Conservation (phyloP, 1,284 basidiomycete genomes). For the Leccinum subfulvum region DNA sequence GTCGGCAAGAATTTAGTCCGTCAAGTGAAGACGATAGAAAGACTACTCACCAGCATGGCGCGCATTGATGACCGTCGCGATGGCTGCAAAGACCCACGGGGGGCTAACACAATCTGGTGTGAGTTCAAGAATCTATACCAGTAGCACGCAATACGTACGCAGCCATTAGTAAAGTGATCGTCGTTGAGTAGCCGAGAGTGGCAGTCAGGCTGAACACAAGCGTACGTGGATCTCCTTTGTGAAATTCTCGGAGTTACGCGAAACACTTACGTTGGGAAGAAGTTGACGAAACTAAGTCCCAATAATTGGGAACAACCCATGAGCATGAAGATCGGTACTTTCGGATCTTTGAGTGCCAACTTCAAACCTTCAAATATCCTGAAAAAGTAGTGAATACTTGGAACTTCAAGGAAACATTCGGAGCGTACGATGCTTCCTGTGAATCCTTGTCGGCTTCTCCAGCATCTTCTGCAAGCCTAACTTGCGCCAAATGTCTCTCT, state of each 20-base stretch:
- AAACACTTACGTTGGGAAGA: slow-evolving; percentile 62
- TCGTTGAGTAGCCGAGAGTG: slow-evolving; percentile 64
- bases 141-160: slow-evolving; percentile 45
- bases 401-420: slow-evolving; percentile 16
- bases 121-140: slow-evolving; percentile 14
- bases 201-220: slow-evolving; percentile 47
- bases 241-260: slow-evolving; percentile 41
- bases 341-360: slow-evolving; percentile 42
- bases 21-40: neutral
- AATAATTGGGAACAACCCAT: slow-evolving; percentile 54
- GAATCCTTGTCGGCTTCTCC: slow-evolving; percentile 67
- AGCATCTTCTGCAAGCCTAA: slow-evolving; percentile 69
- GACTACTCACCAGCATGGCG: slow-evolving; percentile 58
- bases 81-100: slow-evolving; percentile 60
- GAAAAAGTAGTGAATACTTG: slow-evolving; percentile 19
- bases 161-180: slow-evolving; percentile 59
- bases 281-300: slow-evolving; percentile 69
- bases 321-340: slow-evolving; percentile 46
- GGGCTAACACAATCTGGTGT: slow-evolving; percentile 39
- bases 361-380: slow-evolving; percentile 53
- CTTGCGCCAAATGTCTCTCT: slow-evolving; percentile 66
- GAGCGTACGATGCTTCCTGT: slow-evolving; percentile 46
- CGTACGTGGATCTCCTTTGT: slow-evolving; percentile 40
- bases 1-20: neutral
- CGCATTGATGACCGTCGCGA: slow-evolving; percentile 56